Evolutionary conservation across 148 eudicot species (phyloP).

Genomic region (Salicornia ramosissima): DNA sequence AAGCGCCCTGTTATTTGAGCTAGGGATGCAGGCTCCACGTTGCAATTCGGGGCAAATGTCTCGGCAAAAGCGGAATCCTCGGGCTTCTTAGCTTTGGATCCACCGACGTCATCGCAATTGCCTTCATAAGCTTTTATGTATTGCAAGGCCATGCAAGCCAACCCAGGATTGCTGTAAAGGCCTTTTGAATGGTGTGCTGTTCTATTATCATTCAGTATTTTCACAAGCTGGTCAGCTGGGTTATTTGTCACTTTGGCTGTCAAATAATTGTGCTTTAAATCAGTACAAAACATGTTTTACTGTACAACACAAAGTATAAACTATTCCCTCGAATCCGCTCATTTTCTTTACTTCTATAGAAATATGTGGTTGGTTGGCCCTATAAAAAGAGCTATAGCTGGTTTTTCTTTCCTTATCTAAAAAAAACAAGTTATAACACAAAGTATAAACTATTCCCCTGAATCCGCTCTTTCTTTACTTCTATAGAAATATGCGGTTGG

Average conservation of each 20-base stretch:
- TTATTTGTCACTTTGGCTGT: constrained; percentile 72
- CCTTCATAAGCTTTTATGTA: constrained; percentile 89
- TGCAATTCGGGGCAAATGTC: constrained; percentile 79
- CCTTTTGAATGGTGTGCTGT: constrained; percentile 54
- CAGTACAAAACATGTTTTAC: not conserved
- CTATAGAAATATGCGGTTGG: too few relatives aligned
- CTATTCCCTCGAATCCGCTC: too few relatives aligned
- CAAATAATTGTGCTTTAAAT: constrained; percentile 1
- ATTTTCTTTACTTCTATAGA: too few relatives aligned
- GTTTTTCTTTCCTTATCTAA: too few relatives aligned
- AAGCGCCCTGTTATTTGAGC: constrained; percentile 77
- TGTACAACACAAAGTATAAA: not conserved
- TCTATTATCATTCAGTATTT: constrained; percentile 56
- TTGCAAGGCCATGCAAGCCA: constrained; percentile 88
- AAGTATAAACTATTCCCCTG: too few relatives aligned
- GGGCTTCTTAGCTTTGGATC: constrained; percentile 61
- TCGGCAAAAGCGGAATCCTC: constrained; percentile 61
- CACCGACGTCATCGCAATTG: constrained; percentile 62
- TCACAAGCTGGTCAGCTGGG: constrained; percentile 86
- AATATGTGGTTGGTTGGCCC: too few relatives aligned
- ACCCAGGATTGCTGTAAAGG: constrained; percentile 67
- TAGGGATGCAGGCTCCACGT: constrained; percentile 49
- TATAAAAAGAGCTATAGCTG: too few relatives aligned
- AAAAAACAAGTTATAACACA: too few relatives aligned
- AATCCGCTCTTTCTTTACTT: too few relatives aligned